Conservation (phyloP, 176 grass and related monocot genomes). For the Oryza glumipatula region DNA sequence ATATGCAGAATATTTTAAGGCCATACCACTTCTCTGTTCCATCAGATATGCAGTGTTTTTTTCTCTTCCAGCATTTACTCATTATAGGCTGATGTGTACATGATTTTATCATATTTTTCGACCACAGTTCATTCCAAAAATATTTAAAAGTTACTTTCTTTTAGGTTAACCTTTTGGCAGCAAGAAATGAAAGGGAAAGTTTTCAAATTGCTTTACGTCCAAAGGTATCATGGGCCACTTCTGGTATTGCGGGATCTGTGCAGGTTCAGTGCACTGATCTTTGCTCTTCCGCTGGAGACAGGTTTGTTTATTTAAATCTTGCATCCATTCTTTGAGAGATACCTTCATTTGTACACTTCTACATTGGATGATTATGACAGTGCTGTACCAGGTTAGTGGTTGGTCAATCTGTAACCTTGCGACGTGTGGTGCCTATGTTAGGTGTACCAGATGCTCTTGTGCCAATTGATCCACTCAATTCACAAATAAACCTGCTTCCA, state of each 20-base stretch:
- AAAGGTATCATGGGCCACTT: slow-evolving; percentile 86
- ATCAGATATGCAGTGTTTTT: slow-evolving; percentile 14
- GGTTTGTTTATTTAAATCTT: slow-evolving; percentile 54
- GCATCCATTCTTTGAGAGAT: slow-evolving; percentile 26
- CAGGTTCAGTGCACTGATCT: slow-evolving; percentile 87
- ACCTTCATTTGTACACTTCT: slow-evolving; percentile 36
- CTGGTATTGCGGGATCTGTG: slow-evolving; percentile 78
- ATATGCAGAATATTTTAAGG: slow-evolving; percentile 9
- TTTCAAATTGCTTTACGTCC: slow-evolving; percentile 90
- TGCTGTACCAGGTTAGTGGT: slow-evolving; percentile 68
- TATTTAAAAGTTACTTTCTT: slow-evolving; percentile 6
- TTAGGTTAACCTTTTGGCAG: slow-evolving; percentile 91
- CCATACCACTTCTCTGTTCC: background rate
- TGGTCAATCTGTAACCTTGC: slow-evolving; percentile 77
- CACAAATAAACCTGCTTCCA: slow-evolving; percentile 80
- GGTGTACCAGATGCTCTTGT: slow-evolving; percentile 99
- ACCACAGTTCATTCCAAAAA: slow-evolving; percentile 6
- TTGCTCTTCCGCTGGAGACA: slow-evolving; percentile 77
- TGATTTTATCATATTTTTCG: background rate
- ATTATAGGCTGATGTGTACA: background rate
- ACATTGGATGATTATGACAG: slow-evolving; percentile 47
- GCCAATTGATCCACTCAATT: slow-evolving; percentile 73
- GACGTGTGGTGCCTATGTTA: slow-evolving; percentile 86
- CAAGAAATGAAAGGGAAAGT: slow-evolving; percentile 98
- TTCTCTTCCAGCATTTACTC: slow-evolving; percentile 22